Base-by-base conservation (phyloP, 805 yeast genomes). In the Nakazawaea ishiwadae region DNA sequence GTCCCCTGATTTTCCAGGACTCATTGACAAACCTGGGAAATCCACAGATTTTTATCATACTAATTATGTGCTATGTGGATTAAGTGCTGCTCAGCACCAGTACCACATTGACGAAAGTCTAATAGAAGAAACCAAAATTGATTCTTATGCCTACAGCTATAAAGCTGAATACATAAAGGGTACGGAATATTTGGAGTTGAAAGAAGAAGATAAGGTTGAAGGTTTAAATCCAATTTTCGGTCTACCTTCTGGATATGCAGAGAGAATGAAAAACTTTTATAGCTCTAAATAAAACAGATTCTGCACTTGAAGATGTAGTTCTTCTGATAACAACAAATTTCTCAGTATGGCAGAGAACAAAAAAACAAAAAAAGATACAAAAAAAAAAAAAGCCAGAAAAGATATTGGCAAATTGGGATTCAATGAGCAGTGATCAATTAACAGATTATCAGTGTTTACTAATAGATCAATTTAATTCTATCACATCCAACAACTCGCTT, bases 21-120 rank as follows among this genome's bases (percentile, higher is more conserved):
- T 93, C 16, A 62, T 81, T 35, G 99, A 93, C 58, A 93, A 93
- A 58, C 98, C 98, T 0, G 87, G 87, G 1, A 77, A 73, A 46
- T 51, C 60, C 5, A 79, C 93, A 0, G 99, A 93, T 58, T 83
- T 81, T 44, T 93, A 93, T 59, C 99, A 93, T 55, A 82, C 96
- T 1, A 88, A 90, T 55, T 93, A 93, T 56, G 79, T 81, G 0
- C 63, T 90, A 2, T 63, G 83, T 41, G 99, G 99, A 0, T 63
- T 91, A 21, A 75, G 87, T 35, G 63, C 71, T 35, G 66, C 77
- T 14, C 84, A 79, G 49, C 65, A 79, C 50, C 40, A 47, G 14
- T 70, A 68, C 49, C 27, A 28, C 5, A 59, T 53, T 40, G 46
- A 53, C n/a, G 35, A 31, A 10, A 44, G 46, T 1, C 5, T 12